Evolutionary conservation across 306 rosid species (phyloP).

Genomic region (Cucurbita moschata): DNA sequence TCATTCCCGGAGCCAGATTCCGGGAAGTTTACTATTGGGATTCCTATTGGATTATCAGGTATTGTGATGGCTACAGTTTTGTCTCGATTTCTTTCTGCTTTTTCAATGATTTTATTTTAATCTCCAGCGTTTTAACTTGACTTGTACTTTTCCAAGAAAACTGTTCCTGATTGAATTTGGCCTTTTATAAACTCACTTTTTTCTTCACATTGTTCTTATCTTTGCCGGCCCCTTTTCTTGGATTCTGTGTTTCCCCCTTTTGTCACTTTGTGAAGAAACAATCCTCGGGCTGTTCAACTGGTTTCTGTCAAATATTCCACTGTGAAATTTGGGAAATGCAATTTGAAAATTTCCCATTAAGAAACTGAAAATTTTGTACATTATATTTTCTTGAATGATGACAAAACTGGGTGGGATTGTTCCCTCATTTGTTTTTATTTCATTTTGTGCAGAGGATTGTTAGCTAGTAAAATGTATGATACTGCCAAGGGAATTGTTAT

Average conservation of each 20-base stretch:
- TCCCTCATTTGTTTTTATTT: not conserved
- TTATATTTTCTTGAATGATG: not conserved
- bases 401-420: not conserved
- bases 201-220: not conserved
- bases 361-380: not conserved
- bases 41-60: constrained; percentile 88
- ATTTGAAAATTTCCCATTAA: not conserved
- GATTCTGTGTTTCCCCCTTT: not conserved
- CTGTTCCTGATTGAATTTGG: not conserved
- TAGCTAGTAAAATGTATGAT: constrained; percentile 67
- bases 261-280: not conserved
- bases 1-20: constrained; percentile 76
- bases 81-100: not conserved
- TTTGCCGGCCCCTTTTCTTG: not conserved
- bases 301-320: not conserved
- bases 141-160: not conserved
- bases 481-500: constrained; percentile 55
- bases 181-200: not conserved
- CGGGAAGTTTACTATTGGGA: constrained; percentile 92
- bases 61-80: not conserved
- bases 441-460: constrained; percentile 47
- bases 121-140: not conserved
- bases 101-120: not conserved
- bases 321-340: not conserved
- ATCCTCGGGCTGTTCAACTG: not conserved